Base-by-base conservation (phyloP, 78 protist species). In the Pelomyxa schiedti region DNA sequence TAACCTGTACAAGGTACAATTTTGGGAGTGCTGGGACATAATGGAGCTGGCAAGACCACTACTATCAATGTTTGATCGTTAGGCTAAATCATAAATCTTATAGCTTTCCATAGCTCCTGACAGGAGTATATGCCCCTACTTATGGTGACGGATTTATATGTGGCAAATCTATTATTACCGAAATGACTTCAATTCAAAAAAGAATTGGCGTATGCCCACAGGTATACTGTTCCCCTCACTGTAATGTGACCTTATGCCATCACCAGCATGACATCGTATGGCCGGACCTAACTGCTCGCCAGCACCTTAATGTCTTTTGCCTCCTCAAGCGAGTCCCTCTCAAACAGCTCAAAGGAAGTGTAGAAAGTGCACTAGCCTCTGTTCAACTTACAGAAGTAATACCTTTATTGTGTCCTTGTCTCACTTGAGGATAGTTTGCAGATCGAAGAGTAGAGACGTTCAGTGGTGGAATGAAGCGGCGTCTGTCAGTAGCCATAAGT, bases 11-110 rank as follows among this genome's bases (percentile, higher is more conserved):
- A 52, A n/a, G 24, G 36, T 24, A 52, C 24, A 24, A 24, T 24
- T n/a, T 52, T n/a, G 24, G 24, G 24, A 52, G 24, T 24, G 80
- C 79, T 86, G 22, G 92, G 91, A 3, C 84, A 39, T 66, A 86
- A 88, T 66, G 91, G 88, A 28, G 87, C 91, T 0, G 92, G 90
- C 28, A 88, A 88, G 75, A 73, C 90, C n/a, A 88, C 92, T 8
- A 80, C 78, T 35, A 69, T 89, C 24, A 29, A 35, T 36, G 47
- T 89, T n/a, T n/a, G 63, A 52, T 52, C 36, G 24, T 24, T 24
- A 52, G 24, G 63, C 36, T 24, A 24, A 24, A n/a, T 52, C 24
- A n/a, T 52, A n/a, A n/a, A n/a, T 24, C 24, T 52, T 52, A 52
- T 24, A 52, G 24, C 24, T 52, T 24, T 52, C 63, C 24, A 52